Conservation (phyloP, 345 rosid genomes). For the Salix brachista region DNA sequence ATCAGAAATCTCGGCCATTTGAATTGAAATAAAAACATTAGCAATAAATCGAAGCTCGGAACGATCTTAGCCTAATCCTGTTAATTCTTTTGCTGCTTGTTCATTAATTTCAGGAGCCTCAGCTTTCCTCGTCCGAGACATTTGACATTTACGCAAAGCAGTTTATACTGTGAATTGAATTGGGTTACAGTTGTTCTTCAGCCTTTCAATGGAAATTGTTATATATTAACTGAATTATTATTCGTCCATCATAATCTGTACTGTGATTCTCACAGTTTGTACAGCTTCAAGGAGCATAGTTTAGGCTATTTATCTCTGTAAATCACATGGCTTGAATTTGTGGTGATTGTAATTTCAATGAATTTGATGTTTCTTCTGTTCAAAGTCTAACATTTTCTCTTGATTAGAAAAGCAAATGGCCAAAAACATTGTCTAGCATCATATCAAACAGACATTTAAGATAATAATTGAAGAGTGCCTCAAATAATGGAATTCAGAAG, state of each 20-base stretch:
- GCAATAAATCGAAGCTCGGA: not conserved
- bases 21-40: not conserved
- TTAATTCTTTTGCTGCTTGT: not conserved
- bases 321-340: not conserved
- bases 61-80: not conserved
- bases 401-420: too few species aligned
- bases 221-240: too few species aligned
- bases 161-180: constrained; percentile 32
- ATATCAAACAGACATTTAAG: too few species aligned
- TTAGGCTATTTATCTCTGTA: not conserved
- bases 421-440: too few species aligned
- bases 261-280: too few species aligned
- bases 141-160: constrained; percentile 53
- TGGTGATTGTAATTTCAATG: not conserved
- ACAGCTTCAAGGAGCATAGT: too few species aligned
- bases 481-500: not conserved
- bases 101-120: constrained; percentile 55
- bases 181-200: not conserved
- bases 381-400: too few species aligned
- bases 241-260: too few species aligned
- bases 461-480: not conserved
- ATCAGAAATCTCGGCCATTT: not conserved
- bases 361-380: not conserved
- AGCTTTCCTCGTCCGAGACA: constrained; percentile 49
- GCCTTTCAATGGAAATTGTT: not conserved